phyloP scores from a whole-genome alignment of 306 rosid genomes.

The Rosa rugosa region DNA sequence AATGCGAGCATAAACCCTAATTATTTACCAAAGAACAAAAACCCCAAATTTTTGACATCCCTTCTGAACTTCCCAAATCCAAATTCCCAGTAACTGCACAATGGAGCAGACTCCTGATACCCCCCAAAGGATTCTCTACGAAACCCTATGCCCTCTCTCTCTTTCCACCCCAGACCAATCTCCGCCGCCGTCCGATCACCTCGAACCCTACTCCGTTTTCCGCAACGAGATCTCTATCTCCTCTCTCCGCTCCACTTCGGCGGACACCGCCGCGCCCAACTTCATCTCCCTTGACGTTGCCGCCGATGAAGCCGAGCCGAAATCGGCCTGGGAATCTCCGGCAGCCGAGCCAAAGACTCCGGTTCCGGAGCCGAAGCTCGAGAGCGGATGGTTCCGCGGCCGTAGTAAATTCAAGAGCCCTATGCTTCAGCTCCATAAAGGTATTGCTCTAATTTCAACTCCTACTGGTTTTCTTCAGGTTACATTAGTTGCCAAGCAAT shows the following conservation, averaged over 20 bases:
- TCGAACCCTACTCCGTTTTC: conserved; percentile 56
- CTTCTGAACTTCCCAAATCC: background rate
- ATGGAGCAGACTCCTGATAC: conserved; percentile 39
- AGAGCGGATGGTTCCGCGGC: conserved; percentile 82
- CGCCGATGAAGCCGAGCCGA: conserved; percentile 30
- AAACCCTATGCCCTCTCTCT: conserved; percentile 54
- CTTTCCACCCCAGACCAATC: conserved; percentile 8
- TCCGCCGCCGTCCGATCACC: conserved; percentile 31
- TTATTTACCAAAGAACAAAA: background rate
- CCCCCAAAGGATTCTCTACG: conserved; percentile 45
- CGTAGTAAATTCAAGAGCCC: conserved; percentile 73
- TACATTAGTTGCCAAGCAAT: background rate
- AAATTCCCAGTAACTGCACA: background rate
- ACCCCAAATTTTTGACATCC: background rate
- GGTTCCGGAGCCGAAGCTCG: conserved; percentile 57
- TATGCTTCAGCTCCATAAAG: conserved; percentile 96
- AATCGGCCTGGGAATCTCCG: conserved; percentile 8
- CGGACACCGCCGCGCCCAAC: conserved; percentile 40
- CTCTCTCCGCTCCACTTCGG: conserved; percentile 34
- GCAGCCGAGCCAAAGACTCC: conserved; percentile 51
- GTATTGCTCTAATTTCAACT: conserved; percentile 29
- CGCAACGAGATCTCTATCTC: conserved; percentile 69
- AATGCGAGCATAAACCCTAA: background rate
- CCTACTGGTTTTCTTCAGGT: background rate
- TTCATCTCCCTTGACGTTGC: conserved; percentile 75